Evolutionary conservation across 495 filamentous ascomycete species (phyloP).

Genomic region (Sphaerosporella brunnea): DNA sequence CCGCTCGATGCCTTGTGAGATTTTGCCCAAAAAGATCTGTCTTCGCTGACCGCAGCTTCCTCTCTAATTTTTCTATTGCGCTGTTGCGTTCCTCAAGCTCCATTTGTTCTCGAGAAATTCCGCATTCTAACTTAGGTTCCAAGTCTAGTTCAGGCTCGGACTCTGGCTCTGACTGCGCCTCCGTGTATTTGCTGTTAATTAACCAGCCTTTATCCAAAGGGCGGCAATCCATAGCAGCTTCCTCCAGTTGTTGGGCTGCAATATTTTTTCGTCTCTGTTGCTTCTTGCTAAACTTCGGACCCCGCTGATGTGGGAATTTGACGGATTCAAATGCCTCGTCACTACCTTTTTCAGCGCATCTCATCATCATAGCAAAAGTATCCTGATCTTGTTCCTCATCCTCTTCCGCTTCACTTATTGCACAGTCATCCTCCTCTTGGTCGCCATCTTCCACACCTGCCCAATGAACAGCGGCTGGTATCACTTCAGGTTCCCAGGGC

Average conservation of each 20-base stretch:
- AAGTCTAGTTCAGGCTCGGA: too few relatives aligned
- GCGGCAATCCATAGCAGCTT: neutral
- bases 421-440: neutral
- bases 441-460: neutral
- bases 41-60: neutral
- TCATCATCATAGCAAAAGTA: neutral
- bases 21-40: neutral
- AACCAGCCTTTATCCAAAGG: neutral
- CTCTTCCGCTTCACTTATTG: neutral
- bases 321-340: neutral
- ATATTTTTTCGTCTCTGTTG: neutral
- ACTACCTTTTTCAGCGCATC: neutral
- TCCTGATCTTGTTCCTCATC: neutral
- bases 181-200: neutral
- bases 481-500: too few relatives aligned
- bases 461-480: neutral
- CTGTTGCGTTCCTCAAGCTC: neutral
- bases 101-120: neutral
- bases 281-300: neutral
- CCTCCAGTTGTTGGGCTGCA: neutral
- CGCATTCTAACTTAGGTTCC: neutral
- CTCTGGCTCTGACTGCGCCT: too few relatives aligned
- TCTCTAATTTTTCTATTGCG: neutral
- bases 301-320: neutral
- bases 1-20: slow-evolving; percentile 1